phyloP scores from a whole-genome alignment of 257 asterid genomes.

The Linaria vulgaris region DNA sequence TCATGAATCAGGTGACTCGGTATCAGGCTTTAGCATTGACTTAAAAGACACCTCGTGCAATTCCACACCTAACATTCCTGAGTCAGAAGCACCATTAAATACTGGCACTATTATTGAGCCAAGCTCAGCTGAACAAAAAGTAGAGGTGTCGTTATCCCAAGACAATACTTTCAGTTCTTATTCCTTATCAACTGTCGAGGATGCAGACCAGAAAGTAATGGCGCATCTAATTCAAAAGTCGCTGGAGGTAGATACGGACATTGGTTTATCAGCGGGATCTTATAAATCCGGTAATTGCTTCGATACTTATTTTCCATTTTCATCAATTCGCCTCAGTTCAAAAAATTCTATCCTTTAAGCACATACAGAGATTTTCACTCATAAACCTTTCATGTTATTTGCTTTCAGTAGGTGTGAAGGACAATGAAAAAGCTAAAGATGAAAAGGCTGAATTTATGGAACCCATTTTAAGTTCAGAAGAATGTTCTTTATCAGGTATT shows the following conservation, averaged over 20 bases:
- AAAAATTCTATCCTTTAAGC: conserved; percentile 25
- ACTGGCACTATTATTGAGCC: conserved; percentile 31
- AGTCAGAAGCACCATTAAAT: conserved; percentile 33
- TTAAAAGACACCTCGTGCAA: conserved; percentile 32
- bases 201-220: conserved; percentile 27
- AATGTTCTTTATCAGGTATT: conserved; percentile 52
- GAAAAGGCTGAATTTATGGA: conserved; percentile 37
- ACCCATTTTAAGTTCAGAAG: conserved; percentile 33
- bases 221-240: conserved; percentile 29
- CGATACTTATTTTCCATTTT: conserved; percentile 2
- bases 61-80: conserved; percentile 33
- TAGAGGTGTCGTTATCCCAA: conserved; percentile 37
- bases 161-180: conserved; percentile 30
- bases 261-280: conserved; percentile 38
- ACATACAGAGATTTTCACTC: conserved; percentile 17
- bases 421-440: conserved; percentile 33
- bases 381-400: conserved; percentile 18
- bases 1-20: conserved; percentile 40
- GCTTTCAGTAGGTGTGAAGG: conserved; percentile 34
- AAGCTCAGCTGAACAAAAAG: conserved; percentile 34
- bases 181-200: conserved; percentile 34
- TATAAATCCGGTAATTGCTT: conserved; percentile 42
- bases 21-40: conserved; percentile 30
- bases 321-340: conserved; percentile 17
- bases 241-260: conserved; percentile 44